These are phyloP conservation scores for Chytriomyces confervae DNA, from an alignment of 192 early-diverging fungal species.

Conservation along the genomic window DNA sequence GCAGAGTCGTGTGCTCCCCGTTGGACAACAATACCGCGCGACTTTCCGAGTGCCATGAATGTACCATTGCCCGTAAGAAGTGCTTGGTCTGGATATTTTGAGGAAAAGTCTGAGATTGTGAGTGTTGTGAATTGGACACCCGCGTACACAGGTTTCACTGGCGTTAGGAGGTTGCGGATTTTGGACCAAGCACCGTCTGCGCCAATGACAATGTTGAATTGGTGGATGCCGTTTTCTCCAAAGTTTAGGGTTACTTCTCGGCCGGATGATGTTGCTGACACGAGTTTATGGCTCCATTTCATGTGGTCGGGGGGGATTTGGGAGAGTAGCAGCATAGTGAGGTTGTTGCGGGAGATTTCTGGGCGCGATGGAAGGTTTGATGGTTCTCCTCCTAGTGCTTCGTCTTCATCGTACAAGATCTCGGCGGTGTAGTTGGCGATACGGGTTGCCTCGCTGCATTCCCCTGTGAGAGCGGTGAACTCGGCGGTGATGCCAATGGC, in stretches of 20 bases:
- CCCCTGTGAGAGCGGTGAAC: not conserved
- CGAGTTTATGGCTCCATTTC: too few species aligned
- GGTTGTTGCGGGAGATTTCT: constrained; percentile 55
- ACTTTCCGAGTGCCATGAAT: constrained; percentile 3
- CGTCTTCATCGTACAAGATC: too few species aligned
- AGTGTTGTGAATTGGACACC: constrained; percentile 43
- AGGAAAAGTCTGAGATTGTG: constrained; percentile 35
- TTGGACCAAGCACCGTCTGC: too few species aligned
- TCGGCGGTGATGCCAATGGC: not conserved
- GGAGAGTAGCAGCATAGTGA: constrained; percentile 48
- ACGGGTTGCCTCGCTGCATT: not conserved
- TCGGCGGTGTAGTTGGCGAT: not conserved
- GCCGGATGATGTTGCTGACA: not conserved
- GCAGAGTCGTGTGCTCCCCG: not conserved
- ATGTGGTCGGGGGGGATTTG: not conserved
- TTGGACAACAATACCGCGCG: constrained; percentile 18
- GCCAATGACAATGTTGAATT: not conserved
- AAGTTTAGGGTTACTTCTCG: not conserved
- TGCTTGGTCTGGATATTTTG: not conserved
- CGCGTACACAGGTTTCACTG: too few species aligned
- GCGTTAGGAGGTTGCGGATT: too few species aligned
- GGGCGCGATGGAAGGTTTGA: constrained; percentile 26
- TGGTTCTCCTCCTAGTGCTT: too few species aligned
- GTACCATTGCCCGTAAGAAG: constrained; percentile 38
- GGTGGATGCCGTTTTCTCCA: constrained; percentile 10